phyloP scores from a whole-genome alignment of 2,329 filamentous ascomycete species.

The Orbilia javanica region DNA sequence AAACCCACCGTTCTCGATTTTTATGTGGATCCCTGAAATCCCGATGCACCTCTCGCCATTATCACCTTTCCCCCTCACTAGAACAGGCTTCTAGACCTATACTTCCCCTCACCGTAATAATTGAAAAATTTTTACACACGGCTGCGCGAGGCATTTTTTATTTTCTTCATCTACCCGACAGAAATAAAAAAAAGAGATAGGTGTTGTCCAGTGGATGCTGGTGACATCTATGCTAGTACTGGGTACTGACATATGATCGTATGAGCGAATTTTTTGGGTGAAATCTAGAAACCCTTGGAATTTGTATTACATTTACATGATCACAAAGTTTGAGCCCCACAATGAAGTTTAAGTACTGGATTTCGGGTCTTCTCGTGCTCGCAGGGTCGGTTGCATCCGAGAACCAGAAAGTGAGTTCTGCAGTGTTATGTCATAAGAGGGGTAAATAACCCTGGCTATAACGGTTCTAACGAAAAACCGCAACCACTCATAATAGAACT shows the following conservation, averaged over 20 bases:
- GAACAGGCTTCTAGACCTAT: neutral
- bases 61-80: neutral
- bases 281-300: neutral
- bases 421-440: neutral
- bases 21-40: neutral
- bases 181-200: neutral
- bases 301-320: neutral
- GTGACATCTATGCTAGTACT: neutral
- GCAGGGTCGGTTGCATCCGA: neutral
- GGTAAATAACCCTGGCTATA: neutral
- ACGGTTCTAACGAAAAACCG: neutral
- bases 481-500: neutral
- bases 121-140: neutral
- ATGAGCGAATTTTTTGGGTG: neutral
- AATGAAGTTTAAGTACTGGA: constrained; percentile 1
- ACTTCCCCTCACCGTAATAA: neutral
- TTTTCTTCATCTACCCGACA: neutral
- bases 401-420: neutral
- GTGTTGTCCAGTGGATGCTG: neutral
- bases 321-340: neutral
- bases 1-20: neutral
- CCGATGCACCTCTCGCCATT: neutral
- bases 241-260: neutral
- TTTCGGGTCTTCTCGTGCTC: neutral
- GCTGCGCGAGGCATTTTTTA: neutral